Base-by-base conservation (phyloP, 176 grass and related monocot genomes). In the Tillandsia leiboldiana region DNA sequence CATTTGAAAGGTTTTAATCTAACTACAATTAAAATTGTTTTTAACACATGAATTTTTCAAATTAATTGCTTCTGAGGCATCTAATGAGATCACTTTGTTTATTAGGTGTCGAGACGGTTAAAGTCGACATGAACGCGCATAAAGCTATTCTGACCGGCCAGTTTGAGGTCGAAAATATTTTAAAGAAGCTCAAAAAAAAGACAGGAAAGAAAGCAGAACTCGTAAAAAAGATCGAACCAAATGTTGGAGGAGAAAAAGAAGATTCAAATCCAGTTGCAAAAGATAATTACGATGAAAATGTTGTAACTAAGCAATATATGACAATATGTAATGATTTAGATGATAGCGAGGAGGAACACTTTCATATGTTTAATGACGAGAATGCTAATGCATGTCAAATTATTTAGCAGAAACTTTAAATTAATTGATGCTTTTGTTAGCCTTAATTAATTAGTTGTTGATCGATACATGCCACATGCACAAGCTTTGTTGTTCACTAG, bases 381-480 rank as follows among this genome's bases (percentile, higher is more conserved):
- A 84, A 84, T 14, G 70, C 71, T n/a, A 84, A 84, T 71, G 56
- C 76, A 64, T 84, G 82, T 75, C 63, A 53, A 15, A 79, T 84
- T 26, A 12, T 69, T 33, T 83, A 67, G 54, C n/a, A 61, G 2
- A 9, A 23, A 61, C 22, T 1, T 22, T 59, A 3, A 17, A n/a
- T 22, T 61, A 18, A 7, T 9, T 61, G 17, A 57, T 42, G 33
- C 7, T 42, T 42, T 42, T 42, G 33, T 42, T 42, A 6, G 33
- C 33, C 33, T 42, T 42, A 42, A 1, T 42, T 42, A 42, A 1
- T 42, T 42, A 42, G 3, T 42, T 42, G 33, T 42, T 42, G 33
- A 42, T 42, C 4, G 33, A 42, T 42, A 7, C 5, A 42, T 42
- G 33, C 0, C 7, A 42, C 5, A 42, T 42, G 33, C 5, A 1